Evolutionary conservation across 163 green algal genomes (phyloP).

Genomic region (Trebouxiophyceae sp.): DNA sequence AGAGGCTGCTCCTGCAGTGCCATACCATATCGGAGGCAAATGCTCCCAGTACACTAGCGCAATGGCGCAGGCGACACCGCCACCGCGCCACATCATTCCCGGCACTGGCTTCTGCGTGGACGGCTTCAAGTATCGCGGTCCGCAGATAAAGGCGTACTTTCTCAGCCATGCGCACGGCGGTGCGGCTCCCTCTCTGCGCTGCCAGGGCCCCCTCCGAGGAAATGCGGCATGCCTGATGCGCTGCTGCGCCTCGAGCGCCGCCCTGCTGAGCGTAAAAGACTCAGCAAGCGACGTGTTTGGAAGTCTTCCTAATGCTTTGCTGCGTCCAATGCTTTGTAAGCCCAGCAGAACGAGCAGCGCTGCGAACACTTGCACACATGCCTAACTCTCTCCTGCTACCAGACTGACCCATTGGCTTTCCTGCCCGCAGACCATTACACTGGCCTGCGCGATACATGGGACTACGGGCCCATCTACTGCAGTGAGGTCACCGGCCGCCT

Average conservation of each 20-base stretch:
- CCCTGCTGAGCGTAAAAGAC: neutral
- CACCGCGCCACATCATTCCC: too few species aligned
- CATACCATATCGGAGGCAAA: too few species aligned
- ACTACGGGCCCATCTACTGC: slow-evolving; percentile 78
- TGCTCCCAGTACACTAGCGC: too few species aligned
- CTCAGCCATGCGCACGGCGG: slow-evolving; percentile 69
- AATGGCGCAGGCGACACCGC: too few species aligned
- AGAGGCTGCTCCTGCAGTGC: too few species aligned
- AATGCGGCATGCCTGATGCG: neutral
- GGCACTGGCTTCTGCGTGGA: slow-evolving; percentile 62
- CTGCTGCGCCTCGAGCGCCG: too few species aligned
- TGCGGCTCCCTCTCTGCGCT: too few species aligned
- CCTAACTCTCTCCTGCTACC: neutral
- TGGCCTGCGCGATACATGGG: slow-evolving; percentile 70
- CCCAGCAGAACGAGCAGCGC: too few species aligned
- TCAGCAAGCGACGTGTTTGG: neutral
- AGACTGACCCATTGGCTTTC: neutral
- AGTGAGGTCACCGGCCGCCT: slow-evolving; percentile 55
- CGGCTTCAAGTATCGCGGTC: slow-evolving; percentile 37
- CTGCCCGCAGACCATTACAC: slow-evolving; percentile 74
- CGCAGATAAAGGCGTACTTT: slow-evolving; percentile 53
- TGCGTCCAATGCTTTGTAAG: too few species aligned
- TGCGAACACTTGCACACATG: too few species aligned
- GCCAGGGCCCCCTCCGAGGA: too few species aligned
- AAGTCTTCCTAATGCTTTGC: too few species aligned